Conservation (phyloP, 495 filamentous ascomycete species). For the Amphirosellinia nigrospora region DNA sequence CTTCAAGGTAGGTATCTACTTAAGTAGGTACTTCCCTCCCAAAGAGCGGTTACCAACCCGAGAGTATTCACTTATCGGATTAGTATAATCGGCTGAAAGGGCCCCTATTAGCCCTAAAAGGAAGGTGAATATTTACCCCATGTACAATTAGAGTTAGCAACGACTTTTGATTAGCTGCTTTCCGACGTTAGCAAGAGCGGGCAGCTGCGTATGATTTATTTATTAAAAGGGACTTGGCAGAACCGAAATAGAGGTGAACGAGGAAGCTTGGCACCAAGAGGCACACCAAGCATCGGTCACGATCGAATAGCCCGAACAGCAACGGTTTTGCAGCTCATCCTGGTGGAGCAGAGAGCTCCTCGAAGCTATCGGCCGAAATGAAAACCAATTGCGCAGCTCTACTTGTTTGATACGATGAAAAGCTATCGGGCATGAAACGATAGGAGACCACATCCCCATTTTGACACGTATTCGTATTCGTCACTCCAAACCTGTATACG, state of each 20-base stretch:
- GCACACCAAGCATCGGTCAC: neutral
- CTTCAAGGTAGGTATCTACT: too few relatives aligned
- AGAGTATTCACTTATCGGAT: neutral
- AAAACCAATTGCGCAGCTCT: neutral
- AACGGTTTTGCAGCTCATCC: neutral
- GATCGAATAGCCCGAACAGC: neutral
- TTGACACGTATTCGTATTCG: conserved; percentile 9
- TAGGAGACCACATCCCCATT: neutral
- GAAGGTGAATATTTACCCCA: neutral
- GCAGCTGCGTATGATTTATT: too few relatives aligned
- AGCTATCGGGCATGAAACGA: neutral
- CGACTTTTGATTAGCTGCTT: neutral
- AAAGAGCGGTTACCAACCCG: neutral
- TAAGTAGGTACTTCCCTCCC: too few relatives aligned
- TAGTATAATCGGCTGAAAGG: neutral
- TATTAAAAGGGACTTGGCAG: neutral
- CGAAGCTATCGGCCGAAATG: neutral
- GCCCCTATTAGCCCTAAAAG: neutral
- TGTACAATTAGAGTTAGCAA: too few relatives aligned
- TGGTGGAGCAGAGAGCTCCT: too few relatives aligned
- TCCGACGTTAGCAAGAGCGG: neutral
- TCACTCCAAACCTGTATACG: neutral
- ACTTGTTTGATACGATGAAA: neutral
- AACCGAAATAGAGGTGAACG: neutral
- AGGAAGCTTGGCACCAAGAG: neutral